A percentile compares a stretch with the other conserved stretches of the same genome.
Conservation (phyloP, 2,329 filamentous ascomycete species). For the Aulographum hederae region DNA sequence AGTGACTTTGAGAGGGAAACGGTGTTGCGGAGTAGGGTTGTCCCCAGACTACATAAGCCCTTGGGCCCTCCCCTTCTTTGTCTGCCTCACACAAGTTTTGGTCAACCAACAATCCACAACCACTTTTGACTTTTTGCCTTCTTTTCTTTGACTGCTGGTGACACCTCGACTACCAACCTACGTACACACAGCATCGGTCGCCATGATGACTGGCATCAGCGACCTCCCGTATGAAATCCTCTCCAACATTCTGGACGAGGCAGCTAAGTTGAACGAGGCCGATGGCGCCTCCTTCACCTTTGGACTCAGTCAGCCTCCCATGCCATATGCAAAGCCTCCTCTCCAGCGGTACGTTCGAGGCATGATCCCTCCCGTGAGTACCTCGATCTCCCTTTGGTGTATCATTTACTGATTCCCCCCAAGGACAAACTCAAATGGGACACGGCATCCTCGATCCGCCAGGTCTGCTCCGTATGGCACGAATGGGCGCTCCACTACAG, state of each 20-base stretch:
- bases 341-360: constrained; percentile 33
- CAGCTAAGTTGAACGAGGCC: constrained; percentile 26
- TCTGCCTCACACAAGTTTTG: too few relatives aligned
- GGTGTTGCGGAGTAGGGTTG: too few relatives aligned
- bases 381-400: not conserved
- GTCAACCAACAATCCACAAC: too few relatives aligned
- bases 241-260: constrained; percentile 29
- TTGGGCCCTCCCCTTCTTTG: too few relatives aligned
- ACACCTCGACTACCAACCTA: too few relatives aligned
- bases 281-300: constrained; percentile 32
- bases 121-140: not conserved
- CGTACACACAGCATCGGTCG: too few relatives aligned
- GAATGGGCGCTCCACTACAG: constrained; percentile 33
- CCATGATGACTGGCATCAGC: constrained; percentile 25
- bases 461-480: constrained; percentile 32
- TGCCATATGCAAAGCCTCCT: constrained; percentile 24
- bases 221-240: constrained; percentile 33
- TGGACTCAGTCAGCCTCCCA: constrained; percentile 29
- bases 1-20: too few relatives aligned
- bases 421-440: constrained; percentile 32
- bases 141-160: not conserved
- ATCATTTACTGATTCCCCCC: too few relatives aligned
- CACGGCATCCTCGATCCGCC: constrained; percentile 27
- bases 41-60: too few relatives aligned
- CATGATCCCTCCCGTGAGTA: constrained; percentile 22